Evolutionary conservation across 2,329 filamentous ascomycete species (phyloP), one percentile per base, ranked within the genome.

Genomic region (Didymella lethalis): DNA sequence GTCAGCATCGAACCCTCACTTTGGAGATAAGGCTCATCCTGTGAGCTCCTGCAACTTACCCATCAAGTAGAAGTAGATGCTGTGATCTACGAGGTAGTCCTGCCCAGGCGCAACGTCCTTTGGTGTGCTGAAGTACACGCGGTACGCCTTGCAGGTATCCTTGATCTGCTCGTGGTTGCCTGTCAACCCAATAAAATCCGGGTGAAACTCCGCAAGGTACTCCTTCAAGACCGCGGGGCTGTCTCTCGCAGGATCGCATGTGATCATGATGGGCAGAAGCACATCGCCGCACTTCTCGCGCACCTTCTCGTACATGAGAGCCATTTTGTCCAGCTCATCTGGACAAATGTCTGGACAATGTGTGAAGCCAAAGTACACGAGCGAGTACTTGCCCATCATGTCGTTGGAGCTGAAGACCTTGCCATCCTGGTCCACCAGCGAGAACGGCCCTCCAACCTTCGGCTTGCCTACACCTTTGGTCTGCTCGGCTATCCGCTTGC

Each of bases 11-110:
- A 16, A 32, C 3, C 31, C 3, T 32, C 31, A 32, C 8, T 10
- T 3, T 32, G 0, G 31, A 32, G 4, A 4, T 16, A 14, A 32
- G 12, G 31, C 31, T 32, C 31, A 32, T 32, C 31, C 31, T 32
- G 31, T 16, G 12, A 14, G 34, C 12, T 38, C 6, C 2, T 18
- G n/a, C 18, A 48, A 80, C 84, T 78, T 76, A 88, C 86, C 86
- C 95, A 99, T 99, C 67, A 99, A 81, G 78, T 99, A 99, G 73
- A 99, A 99, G 83, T 99, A 99, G 69, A 99, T 99, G 78, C 93
- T 97, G 81, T 99, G 95, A 78, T 99, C 95, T 12, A 99, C 95
- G 69, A 99, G 79, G 76, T 99, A 99, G 78, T 99, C 95, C 82
- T 97, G 91, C 1, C 94, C 95, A 0, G 93, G 90, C 83, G 93